Evolutionary conservation across 129 eudicot species (phyloP), one percentile per base, ranked within the genome.

Genomic region (Artemisia tridentata): DNA sequence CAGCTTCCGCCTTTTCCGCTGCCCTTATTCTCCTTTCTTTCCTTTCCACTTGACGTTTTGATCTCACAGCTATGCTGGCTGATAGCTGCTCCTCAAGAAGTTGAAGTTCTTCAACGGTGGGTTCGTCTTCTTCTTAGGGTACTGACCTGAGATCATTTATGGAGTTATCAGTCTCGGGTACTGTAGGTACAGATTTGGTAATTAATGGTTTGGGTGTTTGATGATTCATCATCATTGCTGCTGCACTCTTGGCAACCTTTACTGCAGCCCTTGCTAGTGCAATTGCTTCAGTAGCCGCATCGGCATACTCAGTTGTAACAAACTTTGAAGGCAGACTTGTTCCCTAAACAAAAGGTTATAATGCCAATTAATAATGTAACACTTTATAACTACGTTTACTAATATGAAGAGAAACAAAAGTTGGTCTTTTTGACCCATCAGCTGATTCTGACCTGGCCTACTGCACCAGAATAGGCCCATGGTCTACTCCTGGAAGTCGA

Each of bases 231-330:
- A 79, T 84, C 78, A 67, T 76, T 47, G 88, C 87, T 62, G 95
- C 97, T 51, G 95, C 97, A 50, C 84, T 81, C 61, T 87, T 93
- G 53, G 99, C 99, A 46, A 87, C 80, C 67, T 81, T 80, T 31
- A 84, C 86, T 19, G 99, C 97, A 63, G 91, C 90, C 65, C 65
- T 87, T 56, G 99, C 97, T 74, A 93, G 76, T 18, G 97, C 88
- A 76, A 93, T 76, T 66, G 97, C 97, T 85, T 93, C 99, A 72
- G 97, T 84, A 50, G 97, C 96, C 54, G 96, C 97, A 8, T 90
- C 92, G 13, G 92, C 82, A 65, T 93, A 87, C 67, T 93, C 93
- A 50, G 68, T 75, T 31, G 89, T 80, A 60, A 69, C 76, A 63
- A 82, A 78, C 69, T 84, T 86, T 43, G 83, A 77, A 45, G 88